Base-by-base conservation (phyloP, 345 rosid species). In the Firmiana major region DNA sequence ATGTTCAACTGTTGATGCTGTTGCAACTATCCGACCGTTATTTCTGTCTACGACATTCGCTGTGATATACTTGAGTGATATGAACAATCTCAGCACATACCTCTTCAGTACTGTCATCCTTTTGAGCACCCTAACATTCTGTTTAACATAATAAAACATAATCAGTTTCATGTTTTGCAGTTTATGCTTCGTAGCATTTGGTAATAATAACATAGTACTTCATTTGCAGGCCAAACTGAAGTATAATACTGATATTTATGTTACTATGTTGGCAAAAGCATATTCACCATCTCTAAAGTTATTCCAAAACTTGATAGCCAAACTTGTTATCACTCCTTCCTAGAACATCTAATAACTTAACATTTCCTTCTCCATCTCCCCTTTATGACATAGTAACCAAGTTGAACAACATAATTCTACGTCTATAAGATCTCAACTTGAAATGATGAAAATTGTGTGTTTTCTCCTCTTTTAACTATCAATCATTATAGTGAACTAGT, bases 41-140 rank as follows among this genome's bases (percentile, higher is more conserved):
- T 92, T 95, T 80, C 97, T 84, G 84, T 91, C 99, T 17, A 95
- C 85, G 1, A 93, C 92, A 43, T 95, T 92, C 21, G 92, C 94
- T 10, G 94, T 91, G 49, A 93, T 83, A 87, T 90, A 88, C 86
- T 94, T 92, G 58, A 92, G 72, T 12, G 97, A 92, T 72, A 94
- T 84, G 84, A 94, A 92, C 77, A 90, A 60, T 81, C 92, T 85
- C 34, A 91, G 75, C 46, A 88, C 89, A 24, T 90, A 87, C 64
- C 97, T 88, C 88, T 93, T 94, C 43, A 89, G 73, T 21, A 88
- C 85, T 13, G 90, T 85, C 97, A 92, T 94, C 59, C 31, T 55
- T 77, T 74, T 7, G 22, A 75, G 34, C 26, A 1, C 63, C 70
- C 75, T 53, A 62, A n/a, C 60, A 65, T 38, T 38, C 71, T 79